Base-by-base conservation (phyloP, 1,139 yeast genomes). In the Taphrina wiesneri region DNA sequence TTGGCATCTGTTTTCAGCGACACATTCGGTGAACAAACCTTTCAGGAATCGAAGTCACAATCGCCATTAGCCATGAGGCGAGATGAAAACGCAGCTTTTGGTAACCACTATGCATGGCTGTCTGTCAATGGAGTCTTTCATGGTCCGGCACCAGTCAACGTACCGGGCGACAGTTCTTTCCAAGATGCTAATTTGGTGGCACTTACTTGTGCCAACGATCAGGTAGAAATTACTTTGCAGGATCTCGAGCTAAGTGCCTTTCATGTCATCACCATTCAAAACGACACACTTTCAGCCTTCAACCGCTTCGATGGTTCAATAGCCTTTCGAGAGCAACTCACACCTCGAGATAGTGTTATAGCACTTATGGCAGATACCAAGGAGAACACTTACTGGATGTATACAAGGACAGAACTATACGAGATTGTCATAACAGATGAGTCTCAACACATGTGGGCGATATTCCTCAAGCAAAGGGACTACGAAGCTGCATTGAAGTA, bases 401-500 rank as follows among this genome's bases (percentile, higher is more conserved):
- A 77, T 70, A 81, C 88, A 0, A 74, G 77, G 26, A 71, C 75
- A 1, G 78, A 75, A 56, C 82, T 90, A 11, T 86, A 81, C 72
- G 96, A 95, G 74, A 76, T 95, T 9, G 81, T 89, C 2, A 79
- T 89, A 9, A 82, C 81, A 36, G 83, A 88, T 71, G 98, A 93
- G 74, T 80, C 85, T 5, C 78, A 82, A 4, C 87, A 89, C 26
- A 86, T 91, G 2, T 90, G 97, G 97, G 83, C 82, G 69, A 81
- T 87, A 5, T 81, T 89, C 74, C 80, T 88, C 67, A 84, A 83
- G 52, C 80, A 83, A 73, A 82, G 84, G 0, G 80, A 83, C 67
- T 92, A 81, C 75, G 88, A 86, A 19, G 85, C 85, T 64, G 97
- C 98, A 0, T 77, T 91, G 56, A 72, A 76, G 1, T 73, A 86